Percentiles rank a stretch among this genome's conserved stretches.
phyloP scores from a whole-genome alignment of 164 flowering plant species.

The Tetrastigma voinierianum region DNA sequence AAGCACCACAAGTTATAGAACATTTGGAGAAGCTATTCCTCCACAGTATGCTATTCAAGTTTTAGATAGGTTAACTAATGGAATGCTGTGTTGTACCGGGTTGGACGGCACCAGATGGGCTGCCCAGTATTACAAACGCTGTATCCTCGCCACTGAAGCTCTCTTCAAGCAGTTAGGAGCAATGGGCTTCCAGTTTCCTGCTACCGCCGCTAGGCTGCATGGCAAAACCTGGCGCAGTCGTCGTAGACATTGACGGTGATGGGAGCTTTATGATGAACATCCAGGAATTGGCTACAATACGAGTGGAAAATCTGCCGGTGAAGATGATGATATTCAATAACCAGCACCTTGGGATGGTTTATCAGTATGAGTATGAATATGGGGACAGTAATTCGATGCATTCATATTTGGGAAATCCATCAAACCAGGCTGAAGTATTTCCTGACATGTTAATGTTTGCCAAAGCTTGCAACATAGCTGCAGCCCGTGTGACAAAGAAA shows the following conservation, averaged over 20 bases:
- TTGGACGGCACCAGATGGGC: slow-evolving; percentile 81
- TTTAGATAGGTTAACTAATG: slow-evolving; percentile 50
- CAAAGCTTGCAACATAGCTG: slow-evolving; percentile 64
- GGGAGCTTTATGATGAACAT: slow-evolving; percentile 71
- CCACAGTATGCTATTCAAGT: slow-evolving; percentile 61
- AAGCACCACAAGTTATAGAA: slow-evolving; percentile 52
- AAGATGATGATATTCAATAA: slow-evolving; percentile 62
- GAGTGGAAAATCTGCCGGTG: slow-evolving; percentile 54
- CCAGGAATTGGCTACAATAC: slow-evolving; percentile 57
- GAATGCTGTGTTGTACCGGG: slow-evolving; percentile 66
- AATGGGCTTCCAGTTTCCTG: slow-evolving; percentile 73
- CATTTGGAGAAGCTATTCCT: slow-evolving; percentile 64
- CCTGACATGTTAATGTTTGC: slow-evolving; percentile 64
- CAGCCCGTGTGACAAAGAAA: slow-evolving; percentile 54
- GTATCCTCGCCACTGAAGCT: slow-evolving; percentile 62
- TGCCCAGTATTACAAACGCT: slow-evolving; percentile 58
- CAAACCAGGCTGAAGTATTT: slow-evolving; percentile 52
- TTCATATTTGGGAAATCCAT: slow-evolving; percentile 62
- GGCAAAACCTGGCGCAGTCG: slow-evolving; percentile 46
- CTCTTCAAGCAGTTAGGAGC: slow-evolving; percentile 67
- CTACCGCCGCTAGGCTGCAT: slow-evolving; percentile 70
- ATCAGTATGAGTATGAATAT: slow-evolving; percentile 70
- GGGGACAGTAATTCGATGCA: slow-evolving; percentile 72
- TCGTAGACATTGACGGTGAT: slow-evolving; percentile 56
- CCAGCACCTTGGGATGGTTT: slow-evolving; percentile 73